Percentiles rank a stretch among this genome's conserved stretches.
Conservation (phyloP, 257 asterid species). For the Phtheirospermum japonicum region DNA sequence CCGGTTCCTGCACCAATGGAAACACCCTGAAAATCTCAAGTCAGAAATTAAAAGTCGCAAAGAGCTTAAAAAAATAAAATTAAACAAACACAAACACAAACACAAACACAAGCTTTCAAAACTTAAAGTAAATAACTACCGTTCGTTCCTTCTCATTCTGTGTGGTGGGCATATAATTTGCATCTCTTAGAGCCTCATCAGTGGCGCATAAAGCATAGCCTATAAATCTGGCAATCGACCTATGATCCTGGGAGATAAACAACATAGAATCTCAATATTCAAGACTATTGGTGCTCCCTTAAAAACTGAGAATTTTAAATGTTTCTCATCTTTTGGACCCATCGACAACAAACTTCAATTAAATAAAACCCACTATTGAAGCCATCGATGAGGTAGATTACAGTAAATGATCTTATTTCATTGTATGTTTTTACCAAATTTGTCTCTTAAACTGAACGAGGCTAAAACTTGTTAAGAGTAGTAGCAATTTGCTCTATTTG, state of each 20-base stretch:
- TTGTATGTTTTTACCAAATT: background rate
- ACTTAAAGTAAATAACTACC: slow-evolving; percentile 44
- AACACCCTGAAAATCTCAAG: slow-evolving; percentile 69
- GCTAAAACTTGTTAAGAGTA: slow-evolving; percentile 6
- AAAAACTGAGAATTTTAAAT: background rate
- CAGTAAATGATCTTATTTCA: slow-evolving; percentile 7
- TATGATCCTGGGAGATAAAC: slow-evolving; percentile 59
- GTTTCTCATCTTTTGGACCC: background rate
- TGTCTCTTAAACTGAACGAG: background rate
- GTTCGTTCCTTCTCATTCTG: slow-evolving; percentile 84
- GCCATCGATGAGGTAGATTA: background rate
- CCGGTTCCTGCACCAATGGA: slow-evolving; percentile 99
- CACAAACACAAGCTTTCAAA: background rate
- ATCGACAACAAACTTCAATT: background rate
- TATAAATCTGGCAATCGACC: slow-evolving; percentile 86
- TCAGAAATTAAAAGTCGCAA: slow-evolving; percentile 31
- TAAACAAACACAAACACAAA: no score
- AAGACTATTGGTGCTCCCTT: background rate
- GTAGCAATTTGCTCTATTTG: background rate
- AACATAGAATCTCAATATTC: slow-evolving; percentile 24
- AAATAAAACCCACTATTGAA: background rate
- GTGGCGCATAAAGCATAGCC: slow-evolving; percentile 94
- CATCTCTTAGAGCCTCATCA: slow-evolving; percentile 92
- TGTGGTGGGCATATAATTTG: slow-evolving; percentile 73
- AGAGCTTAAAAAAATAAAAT: slow-evolving; percentile 16